These are phyloP conservation scores for Fusarium heterosporum DNA, from an alignment of 2,329 filamentous ascomycete genomes.

Conservation along the genomic window DNA sequence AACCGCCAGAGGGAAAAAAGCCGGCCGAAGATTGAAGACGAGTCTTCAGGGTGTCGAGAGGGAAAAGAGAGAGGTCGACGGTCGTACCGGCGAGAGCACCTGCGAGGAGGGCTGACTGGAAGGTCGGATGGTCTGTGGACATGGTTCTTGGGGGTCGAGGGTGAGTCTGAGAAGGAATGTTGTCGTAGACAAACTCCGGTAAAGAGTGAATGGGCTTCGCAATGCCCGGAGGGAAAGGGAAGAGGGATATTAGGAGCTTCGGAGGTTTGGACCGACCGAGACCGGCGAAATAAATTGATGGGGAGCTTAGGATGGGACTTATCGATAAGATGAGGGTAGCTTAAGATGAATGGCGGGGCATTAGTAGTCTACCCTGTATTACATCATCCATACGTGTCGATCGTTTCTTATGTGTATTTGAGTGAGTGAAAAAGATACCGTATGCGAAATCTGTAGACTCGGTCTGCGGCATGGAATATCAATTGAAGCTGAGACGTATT, in stretches of 20 bases:
- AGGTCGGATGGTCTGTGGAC: constrained; percentile 54
- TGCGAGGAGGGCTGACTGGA: constrained; percentile 75
- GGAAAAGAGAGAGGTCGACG: constrained; percentile 96
- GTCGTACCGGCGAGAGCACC: constrained; percentile 94
- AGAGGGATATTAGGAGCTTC: constrained; percentile 24
- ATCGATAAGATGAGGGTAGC: constrained; percentile 43
- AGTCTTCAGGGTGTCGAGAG: constrained; percentile 98
- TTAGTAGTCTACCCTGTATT: constrained; percentile 29
- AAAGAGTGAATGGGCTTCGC: constrained; percentile 8
- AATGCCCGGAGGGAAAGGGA: constrained; percentile 10
- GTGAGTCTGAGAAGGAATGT: background rate
- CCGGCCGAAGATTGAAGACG: constrained; percentile 86
- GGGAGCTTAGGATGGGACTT: constrained; percentile 30
- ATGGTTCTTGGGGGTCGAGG: background rate
- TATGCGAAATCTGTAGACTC: too few species aligned
- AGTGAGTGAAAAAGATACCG: background rate
- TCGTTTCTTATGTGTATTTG: background rate
- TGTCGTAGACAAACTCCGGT: background rate
- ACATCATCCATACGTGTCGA: background rate
- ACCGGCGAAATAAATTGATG: constrained; percentile 42
- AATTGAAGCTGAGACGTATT: too few species aligned
- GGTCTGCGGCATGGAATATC: too few species aligned
- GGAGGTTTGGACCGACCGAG: constrained; percentile 41
- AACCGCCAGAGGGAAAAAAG: constrained; percentile 86
- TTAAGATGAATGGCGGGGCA: background rate